phyloP scores from a whole-genome alignment of 305 asterid species.

The Fraxinus ornus region DNA sequence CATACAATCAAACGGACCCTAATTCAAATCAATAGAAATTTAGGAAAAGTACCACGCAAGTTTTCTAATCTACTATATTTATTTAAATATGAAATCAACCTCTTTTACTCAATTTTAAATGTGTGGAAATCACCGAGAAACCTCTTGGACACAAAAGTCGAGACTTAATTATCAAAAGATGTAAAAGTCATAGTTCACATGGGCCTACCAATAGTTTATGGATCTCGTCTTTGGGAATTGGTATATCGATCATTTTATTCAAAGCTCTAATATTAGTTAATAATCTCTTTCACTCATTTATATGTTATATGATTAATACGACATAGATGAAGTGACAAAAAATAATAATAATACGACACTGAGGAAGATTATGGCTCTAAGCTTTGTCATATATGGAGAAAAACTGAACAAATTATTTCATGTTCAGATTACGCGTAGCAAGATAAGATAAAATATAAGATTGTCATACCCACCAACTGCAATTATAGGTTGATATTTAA shows the following conservation, averaged over 20 bases:
- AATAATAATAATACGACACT: neutral
- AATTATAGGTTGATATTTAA: too few species aligned
- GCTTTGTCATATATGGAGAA: neutral
- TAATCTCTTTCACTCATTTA: neutral
- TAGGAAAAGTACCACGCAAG: neutral
- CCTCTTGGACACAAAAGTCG: neutral
- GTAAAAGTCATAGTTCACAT: neutral
- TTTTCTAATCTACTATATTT: too few species aligned
- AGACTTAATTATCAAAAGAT: neutral
- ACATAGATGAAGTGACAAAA: neutral
- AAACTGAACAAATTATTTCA: neutral
- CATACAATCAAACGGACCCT: too few species aligned
- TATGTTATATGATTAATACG: neutral
- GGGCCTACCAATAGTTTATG: neutral
- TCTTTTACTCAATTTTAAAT: neutral
- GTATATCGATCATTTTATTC: neutral
- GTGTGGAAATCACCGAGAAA: neutral
- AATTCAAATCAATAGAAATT: neutral
- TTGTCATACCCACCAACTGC: too few species aligned
- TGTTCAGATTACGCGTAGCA: neutral
- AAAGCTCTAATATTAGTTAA: neutral
- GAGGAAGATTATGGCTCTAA: neutral
- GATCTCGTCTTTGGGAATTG: neutral
- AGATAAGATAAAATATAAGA: too few species aligned
- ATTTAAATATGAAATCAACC: too few species aligned